Evolutionary conservation across 2,329 filamentous ascomycete species (phyloP).

Genomic region (Paraconiothyrium sp.): DNA sequence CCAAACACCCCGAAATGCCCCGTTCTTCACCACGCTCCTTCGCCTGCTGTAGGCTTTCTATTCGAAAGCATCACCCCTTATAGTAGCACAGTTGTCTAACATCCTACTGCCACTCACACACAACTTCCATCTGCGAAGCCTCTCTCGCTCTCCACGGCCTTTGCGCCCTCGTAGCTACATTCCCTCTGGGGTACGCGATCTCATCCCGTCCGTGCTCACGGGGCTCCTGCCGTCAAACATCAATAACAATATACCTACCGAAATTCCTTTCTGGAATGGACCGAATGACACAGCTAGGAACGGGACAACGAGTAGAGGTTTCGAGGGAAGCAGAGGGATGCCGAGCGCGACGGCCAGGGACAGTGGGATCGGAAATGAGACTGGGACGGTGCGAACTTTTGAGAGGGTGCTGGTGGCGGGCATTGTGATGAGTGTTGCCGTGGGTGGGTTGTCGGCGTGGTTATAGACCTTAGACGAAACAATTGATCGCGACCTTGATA

Average conservation of each 20-base stretch:
- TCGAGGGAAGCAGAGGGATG: not conserved
- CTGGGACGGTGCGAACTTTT: conserved; percentile 11
- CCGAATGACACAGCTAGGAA: not conserved
- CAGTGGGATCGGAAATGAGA: conserved; percentile 10
- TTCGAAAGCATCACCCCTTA: not conserved
- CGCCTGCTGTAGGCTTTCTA: not conserved
- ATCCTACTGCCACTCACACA: conserved; percentile 22
- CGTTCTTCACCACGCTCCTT: not conserved
- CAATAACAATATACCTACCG: conserved; percentile 4
- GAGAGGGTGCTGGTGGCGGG: conserved; percentile 22
- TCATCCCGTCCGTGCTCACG: conserved; percentile 3
- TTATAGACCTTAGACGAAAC: conserved; percentile 15
- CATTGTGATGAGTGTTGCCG: conserved; percentile 19
- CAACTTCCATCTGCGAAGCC: conserved; percentile 19
- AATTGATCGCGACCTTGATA: too few relatives aligned
- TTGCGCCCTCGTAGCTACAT: conserved; percentile 17
- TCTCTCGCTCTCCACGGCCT: conserved; percentile 16
- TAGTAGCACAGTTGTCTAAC: conserved; percentile 19
- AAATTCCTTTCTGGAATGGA: conserved; percentile 7
- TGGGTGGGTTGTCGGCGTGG: conserved; percentile 22
- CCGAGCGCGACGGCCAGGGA: not conserved
- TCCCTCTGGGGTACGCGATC: not conserved
- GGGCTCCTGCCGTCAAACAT: conserved; percentile 5
- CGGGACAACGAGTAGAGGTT: not conserved
- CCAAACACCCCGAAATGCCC: not conserved